Evolutionary conservation across 1,284 basidiomycete genomes (phyloP), one percentile per base, ranked within the genome.

Genomic region (Heterobasidion parviporum): DNA sequence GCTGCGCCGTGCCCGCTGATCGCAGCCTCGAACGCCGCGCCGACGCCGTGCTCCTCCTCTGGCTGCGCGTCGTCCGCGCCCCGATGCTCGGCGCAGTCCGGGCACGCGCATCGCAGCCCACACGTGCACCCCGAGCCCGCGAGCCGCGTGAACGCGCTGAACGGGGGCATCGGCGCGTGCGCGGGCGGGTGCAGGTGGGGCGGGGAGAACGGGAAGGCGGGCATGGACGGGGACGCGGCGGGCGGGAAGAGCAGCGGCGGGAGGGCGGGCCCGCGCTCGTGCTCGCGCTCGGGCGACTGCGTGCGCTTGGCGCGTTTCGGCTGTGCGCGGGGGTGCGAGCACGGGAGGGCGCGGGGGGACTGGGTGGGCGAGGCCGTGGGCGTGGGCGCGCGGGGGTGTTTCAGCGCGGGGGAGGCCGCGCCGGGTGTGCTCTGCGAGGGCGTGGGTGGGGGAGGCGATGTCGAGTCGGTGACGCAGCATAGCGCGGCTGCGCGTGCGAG

Each of bases 91-190:
- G 77, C 63, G 63, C 85, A 87, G 52, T 82, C 83, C 3, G 83
- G 85, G 66, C 85, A 87, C 20, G 73, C 74, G 62, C 85, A 87
- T 44, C 71, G 68, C 48, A 80, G 66, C 26, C 85, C 85, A 62
- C 85, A 87, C 2, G 81, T 83, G 63, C 85, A 87, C 7, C 81
- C 81, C 3, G 80, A 77, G 38, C 78, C 81, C 1, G 81, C 80
- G 6, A 82, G 67, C 15, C 79, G 78, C 41, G 71, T 70, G 55
- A 83, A 74, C 47, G 72, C 73, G 62, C 76, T 80, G 61, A 84
- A 76, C 3, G 81, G 75, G 44, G 83, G 81, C 65, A 85, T 82
- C 15, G 32, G 62, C 54, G 34, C 61, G 57, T 41, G 64, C 52
- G 41, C 48, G 44, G 16, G n/a, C n/a, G 18, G 15, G 38, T 12